Percentiles rank a stretch among this genome's conserved stretches.
These are phyloP conservation scores for Ostreobium quekettii DNA, from an alignment of 139 green algal genomes.

Conservation along the genomic window DNA sequence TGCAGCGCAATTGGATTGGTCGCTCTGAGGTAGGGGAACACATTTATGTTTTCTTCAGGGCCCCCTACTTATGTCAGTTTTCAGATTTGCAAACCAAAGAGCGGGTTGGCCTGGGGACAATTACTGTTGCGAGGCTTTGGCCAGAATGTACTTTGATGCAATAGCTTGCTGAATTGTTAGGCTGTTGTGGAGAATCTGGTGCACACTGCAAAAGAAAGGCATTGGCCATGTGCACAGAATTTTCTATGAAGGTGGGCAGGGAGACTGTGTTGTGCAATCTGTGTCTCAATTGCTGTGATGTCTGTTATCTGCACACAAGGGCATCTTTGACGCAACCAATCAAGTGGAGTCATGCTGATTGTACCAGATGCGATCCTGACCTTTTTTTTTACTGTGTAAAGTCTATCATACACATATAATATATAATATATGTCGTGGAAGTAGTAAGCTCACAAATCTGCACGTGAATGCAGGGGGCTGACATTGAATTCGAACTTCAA, in stretches of 20 bases:
- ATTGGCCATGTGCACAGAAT: too few species aligned
- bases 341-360: not conserved
- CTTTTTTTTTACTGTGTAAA: not conserved
- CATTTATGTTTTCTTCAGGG: not conserved
- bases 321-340: too few species aligned
- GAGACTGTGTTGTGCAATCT: too few species aligned
- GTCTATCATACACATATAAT: not conserved
- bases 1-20: constrained; percentile 99
- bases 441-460: not conserved
- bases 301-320: too few species aligned
- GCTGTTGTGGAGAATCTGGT: too few species aligned
- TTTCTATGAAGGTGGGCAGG: too few species aligned
- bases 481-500: constrained; percentile 44
- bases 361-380: not conserved
- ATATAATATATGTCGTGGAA: not conserved
- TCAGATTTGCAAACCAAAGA: not conserved
- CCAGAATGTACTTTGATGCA: too few species aligned
- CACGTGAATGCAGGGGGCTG: constrained; percentile 34
- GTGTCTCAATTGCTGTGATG: too few species aligned
- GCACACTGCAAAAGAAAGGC: too few species aligned
- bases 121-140: too few species aligned
- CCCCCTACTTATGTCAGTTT: not conserved
- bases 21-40: constrained; percentile 58
- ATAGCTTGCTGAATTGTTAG: too few species aligned
- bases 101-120: not conserved